phyloP scores from a whole-genome alignment of 352 stramenopile species.

The Pythium phragmitis region DNA sequence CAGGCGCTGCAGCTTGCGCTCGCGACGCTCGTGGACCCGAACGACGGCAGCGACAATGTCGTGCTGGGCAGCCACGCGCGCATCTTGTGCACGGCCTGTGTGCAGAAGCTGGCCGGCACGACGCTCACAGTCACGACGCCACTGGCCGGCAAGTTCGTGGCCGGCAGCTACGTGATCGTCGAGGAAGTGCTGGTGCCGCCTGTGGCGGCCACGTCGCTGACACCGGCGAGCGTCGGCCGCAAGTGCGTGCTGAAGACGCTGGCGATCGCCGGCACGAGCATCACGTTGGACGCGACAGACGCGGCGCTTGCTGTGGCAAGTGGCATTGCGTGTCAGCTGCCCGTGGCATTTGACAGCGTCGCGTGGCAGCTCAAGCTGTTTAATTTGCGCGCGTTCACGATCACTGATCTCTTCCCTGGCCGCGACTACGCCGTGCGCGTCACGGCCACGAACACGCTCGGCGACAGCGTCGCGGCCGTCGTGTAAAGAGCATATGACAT shows the following conservation, averaged over 20 bases:
- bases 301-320: slow-evolving; percentile 14
- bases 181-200: slow-evolving; percentile 44
- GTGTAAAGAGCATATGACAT: slow-evolving; percentile 6
- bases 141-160: slow-evolving; percentile 23
- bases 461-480: slow-evolving; percentile 41
- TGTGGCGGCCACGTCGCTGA: slow-evolving; percentile 42
- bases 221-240: slow-evolving; percentile 25
- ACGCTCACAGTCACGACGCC: slow-evolving; percentile 39
- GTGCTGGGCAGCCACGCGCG: slow-evolving; percentile 34
- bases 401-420: slow-evolving; percentile 62
- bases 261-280: not conserved
- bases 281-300: slow-evolving; percentile 24
- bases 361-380: slow-evolving; percentile 61
- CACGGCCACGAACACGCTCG: slow-evolving; percentile 35
- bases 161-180: slow-evolving; percentile 58
- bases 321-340: slow-evolving; percentile 41
- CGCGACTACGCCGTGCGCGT: slow-evolving; percentile 69
- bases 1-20: slow-evolving; percentile 50
- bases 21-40: slow-evolving; percentile 16
- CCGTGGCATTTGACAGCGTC: slow-evolving; percentile 45
- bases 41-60: slow-evolving; percentile 28
- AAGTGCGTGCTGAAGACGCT: slow-evolving; percentile 53
- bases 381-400: slow-evolving; percentile 56
- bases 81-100: slow-evolving; percentile 54
- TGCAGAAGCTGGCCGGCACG: slow-evolving; percentile 46